Conservation (phyloP, 2,329 filamentous ascomycete species). For the Grosmannia clavigera region DNA sequence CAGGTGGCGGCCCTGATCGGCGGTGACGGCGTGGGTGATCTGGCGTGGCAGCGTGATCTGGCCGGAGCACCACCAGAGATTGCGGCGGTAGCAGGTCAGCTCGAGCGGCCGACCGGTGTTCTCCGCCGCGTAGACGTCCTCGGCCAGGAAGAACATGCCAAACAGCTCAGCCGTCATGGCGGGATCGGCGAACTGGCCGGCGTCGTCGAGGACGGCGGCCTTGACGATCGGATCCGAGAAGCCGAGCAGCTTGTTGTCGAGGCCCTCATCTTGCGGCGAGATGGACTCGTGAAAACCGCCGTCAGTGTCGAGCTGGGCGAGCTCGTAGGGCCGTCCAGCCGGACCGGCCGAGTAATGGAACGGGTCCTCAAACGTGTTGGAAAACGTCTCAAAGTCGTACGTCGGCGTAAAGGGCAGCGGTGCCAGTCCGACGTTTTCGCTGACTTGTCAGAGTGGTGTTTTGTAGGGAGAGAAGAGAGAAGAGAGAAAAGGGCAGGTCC, state of each 20-base stretch:
- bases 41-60: conserved; percentile 67
- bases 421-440: conserved; percentile 30
- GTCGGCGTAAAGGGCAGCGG: conserved; percentile 41
- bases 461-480: background rate
- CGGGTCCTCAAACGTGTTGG: conserved; percentile 52
- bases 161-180: conserved; percentile 64
- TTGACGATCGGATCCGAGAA: conserved; percentile 54
- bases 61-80: conserved; percentile 89
- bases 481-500: background rate
- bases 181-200: conserved; percentile 49
- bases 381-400: conserved; percentile 49
- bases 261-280: conserved; percentile 35
- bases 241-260: conserved; percentile 60
- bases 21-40: conserved; percentile 53
- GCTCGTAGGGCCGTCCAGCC: conserved; percentile 12
- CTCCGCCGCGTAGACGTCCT: conserved; percentile 60
- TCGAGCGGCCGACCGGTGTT: conserved; percentile 52
- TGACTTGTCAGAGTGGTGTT: conserved; percentile 10
- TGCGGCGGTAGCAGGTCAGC: conserved; percentile 87
- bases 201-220: conserved; percentile 51
- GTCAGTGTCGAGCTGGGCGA: conserved; percentile 8
- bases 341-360: conserved; percentile 38
- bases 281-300: conserved; percentile 25
- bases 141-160: conserved; percentile 81
- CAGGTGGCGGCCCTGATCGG: conserved; percentile 64